A percentile compares a stretch with the other conserved stretches of the same genome.
Conservation (phyloP, 371 early-diverging fungal species). For the Mortierella sp. region DNA sequence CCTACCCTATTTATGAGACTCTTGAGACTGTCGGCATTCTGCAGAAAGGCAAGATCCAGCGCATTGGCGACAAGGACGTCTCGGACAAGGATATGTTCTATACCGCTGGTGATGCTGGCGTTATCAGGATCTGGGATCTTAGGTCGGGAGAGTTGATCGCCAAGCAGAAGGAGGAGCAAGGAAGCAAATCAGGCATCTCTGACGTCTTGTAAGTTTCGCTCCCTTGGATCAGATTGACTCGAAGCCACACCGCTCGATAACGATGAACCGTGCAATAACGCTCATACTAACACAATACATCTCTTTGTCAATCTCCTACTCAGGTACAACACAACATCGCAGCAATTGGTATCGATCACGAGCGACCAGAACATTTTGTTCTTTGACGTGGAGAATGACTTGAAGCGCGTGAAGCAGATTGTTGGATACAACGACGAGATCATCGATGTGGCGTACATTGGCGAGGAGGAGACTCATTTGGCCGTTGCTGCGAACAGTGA, state of each 20-base stretch:
- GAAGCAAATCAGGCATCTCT: slow-evolving; percentile 76
- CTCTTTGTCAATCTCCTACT: not conserved
- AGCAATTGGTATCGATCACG: slow-evolving; percentile 80
- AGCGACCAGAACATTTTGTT: slow-evolving; percentile 93
- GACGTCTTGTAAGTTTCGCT: slow-evolving; percentile 68
- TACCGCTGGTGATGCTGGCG: slow-evolving; percentile 86
- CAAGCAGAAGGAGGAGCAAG: slow-evolving; percentile 71
- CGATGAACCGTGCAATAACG: not conserved
- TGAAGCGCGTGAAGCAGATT: slow-evolving; percentile 83
- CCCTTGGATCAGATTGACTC: not conserved
- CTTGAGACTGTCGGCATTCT: slow-evolving; percentile 83
- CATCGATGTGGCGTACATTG: slow-evolving; percentile 88
- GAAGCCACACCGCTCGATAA: not conserved
- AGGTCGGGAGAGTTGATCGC: slow-evolving; percentile 71
- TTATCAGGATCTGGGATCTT: slow-evolving; percentile 82
- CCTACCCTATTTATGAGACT: slow-evolving; percentile 89
- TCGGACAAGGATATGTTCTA: slow-evolving; percentile 73
- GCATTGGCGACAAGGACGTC: slow-evolving; percentile 58
- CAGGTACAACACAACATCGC: slow-evolving; percentile 69
- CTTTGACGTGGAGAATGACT: slow-evolving; percentile 67
- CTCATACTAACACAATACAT: not conserved
- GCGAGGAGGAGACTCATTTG: slow-evolving; percentile 75
- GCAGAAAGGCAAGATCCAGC: slow-evolving; percentile 52
- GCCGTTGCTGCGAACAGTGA: slow-evolving; percentile 96
- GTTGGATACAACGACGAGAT: slow-evolving; percentile 97